These are phyloP conservation scores for Catenaria anguillulae DNA, from an alignment of 371 early-diverging fungal genomes.

Conservation along the genomic window DNA sequence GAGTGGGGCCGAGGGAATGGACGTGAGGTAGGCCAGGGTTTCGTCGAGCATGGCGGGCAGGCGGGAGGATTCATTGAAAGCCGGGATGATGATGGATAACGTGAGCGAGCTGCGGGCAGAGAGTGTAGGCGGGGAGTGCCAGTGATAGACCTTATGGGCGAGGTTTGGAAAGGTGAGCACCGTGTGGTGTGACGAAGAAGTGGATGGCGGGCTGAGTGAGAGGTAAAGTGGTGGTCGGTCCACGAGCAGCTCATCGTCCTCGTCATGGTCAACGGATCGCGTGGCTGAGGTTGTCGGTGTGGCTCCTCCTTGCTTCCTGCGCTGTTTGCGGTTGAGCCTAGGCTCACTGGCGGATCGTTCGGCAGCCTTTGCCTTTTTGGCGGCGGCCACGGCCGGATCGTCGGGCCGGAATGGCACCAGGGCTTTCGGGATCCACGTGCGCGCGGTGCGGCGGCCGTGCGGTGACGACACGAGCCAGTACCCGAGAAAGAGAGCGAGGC, in stretches of 20 bases:
- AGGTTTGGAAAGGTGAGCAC: neutral
- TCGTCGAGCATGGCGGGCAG: constrained; percentile 72
- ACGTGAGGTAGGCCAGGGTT: constrained; percentile 45
- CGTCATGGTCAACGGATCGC: neutral
- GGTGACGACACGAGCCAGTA: too few relatives aligned
- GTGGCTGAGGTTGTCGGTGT: neutral
- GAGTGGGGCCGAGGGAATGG: neutral
- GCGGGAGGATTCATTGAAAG: constrained; percentile 76
- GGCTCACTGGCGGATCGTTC: too few relatives aligned
- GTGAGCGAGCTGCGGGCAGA: neutral
- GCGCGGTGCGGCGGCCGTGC: too few relatives aligned
- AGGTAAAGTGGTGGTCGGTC: neutral
- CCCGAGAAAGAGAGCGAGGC: too few relatives aligned
- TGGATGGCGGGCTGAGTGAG: neutral
- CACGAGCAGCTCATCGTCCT: too few relatives aligned
- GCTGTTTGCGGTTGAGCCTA: too few relatives aligned
- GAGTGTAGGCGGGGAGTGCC: neutral
- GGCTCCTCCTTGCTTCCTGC: too few relatives aligned
- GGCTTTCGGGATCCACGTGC: too few relatives aligned
- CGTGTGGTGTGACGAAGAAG: neutral
- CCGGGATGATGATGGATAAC: constrained; percentile 71
- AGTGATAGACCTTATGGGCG: neutral
- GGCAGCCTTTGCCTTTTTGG: too few relatives aligned
- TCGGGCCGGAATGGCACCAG: too few relatives aligned
- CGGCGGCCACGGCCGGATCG: too few relatives aligned